Evolutionary conservation across 306 rosid species (phyloP).

Genomic region (Trifolium pratense): DNA sequence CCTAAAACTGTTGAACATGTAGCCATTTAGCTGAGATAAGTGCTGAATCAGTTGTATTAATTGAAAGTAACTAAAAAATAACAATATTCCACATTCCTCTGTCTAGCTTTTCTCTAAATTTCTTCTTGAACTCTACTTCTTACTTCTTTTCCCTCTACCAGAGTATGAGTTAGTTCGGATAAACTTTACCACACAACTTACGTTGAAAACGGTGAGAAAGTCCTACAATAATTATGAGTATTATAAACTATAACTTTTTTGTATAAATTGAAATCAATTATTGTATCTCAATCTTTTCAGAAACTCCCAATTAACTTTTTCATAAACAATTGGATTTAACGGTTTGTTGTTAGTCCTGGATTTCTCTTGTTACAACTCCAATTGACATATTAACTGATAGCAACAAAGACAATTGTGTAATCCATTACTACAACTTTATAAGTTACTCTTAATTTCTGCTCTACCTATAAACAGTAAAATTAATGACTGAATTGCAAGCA

Average conservation of each 20-base stretch:
- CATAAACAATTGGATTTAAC: too few relatives aligned
- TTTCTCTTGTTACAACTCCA: too few relatives aligned
- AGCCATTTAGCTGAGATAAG: conserved; percentile 2
- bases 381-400: too few relatives aligned
- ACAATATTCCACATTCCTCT: background rate
- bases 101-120: background rate
- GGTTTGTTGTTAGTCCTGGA: too few relatives aligned
- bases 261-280: too few relatives aligned
- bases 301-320: too few relatives aligned
- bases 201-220: background rate
- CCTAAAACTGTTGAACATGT: conserved; percentile 19
- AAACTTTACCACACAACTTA: background rate
- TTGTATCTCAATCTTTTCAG: too few relatives aligned
- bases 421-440: conserved; percentile 4
- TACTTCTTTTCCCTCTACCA: background rate
- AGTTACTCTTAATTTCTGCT: background rate
- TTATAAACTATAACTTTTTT: background rate
- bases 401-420: background rate
- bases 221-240: background rate
- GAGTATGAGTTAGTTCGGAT: background rate
- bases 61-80: too few relatives aligned
- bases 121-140: conserved; percentile 22
- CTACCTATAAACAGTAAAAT: background rate
- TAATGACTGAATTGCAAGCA: conserved; percentile 4
- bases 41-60: background rate